Evolutionary conservation across 768 basidiomycete genomes (phyloP).

Genomic region (Hygrophorus russula): DNA sequence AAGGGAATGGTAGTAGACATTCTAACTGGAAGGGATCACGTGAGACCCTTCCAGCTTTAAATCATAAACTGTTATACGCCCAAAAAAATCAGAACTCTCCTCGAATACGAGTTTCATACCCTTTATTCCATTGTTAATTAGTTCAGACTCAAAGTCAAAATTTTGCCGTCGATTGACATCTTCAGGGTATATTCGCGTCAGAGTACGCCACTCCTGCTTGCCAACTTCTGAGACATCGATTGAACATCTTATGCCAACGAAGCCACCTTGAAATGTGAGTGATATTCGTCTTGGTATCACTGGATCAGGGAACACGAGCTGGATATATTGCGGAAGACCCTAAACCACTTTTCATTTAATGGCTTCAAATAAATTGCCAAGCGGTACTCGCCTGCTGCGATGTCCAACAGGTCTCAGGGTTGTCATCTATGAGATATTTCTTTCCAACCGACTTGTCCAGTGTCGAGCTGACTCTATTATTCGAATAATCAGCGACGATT

Average conservation of each 20-base stretch:
- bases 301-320: constrained; percentile 41
- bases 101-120: constrained; percentile 63
- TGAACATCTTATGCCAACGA: constrained; percentile 60
- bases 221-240: constrained; percentile 25
- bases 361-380: neutral
- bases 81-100: constrained; percentile 79
- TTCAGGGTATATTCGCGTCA: constrained; percentile 59
- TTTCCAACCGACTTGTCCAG: constrained; percentile 66
- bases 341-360: constrained; percentile 19
- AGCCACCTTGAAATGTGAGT: constrained; percentile 79
- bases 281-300: constrained; percentile 46
- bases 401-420: constrained; percentile 76
- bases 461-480: constrained; percentile 64
- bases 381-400: constrained; percentile 50
- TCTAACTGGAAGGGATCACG: too few species aligned
- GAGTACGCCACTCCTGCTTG: constrained; percentile 33
- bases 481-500: constrained; percentile 3
- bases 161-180: constrained; percentile 66
- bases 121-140: constrained; percentile 22
- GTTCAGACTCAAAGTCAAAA: constrained; percentile 37
- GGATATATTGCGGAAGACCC: constrained; percentile 72
- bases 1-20: too few species aligned
- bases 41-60: constrained; percentile 28
- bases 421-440: constrained; percentile 58
- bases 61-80: constrained; percentile 68